These are phyloP conservation scores for Reticulascus tulasneorum DNA, from an alignment of 2,329 filamentous ascomycete species.

Conservation along the genomic window DNA sequence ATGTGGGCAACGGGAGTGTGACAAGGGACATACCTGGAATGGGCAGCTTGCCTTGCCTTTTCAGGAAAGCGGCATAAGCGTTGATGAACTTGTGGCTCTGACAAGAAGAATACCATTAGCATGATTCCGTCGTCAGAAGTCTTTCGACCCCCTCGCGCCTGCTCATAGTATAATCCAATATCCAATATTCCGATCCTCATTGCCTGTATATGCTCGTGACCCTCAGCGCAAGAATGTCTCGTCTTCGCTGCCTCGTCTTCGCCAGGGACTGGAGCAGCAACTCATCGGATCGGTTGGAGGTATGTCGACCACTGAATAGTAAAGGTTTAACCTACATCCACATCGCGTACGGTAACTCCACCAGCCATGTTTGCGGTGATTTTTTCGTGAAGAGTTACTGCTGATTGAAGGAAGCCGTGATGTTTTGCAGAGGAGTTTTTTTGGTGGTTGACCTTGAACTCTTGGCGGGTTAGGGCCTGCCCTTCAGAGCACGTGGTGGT, in stretches of 20 bases:
- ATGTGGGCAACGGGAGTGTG: neutral
- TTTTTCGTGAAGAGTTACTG: too few species aligned
- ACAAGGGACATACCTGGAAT: conserved; percentile 67
- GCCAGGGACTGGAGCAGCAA: conserved; percentile 2
- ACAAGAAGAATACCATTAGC: conserved; percentile 56
- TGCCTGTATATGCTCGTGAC: conserved; percentile 12
- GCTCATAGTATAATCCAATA: conserved; percentile 39
- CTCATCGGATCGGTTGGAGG: conserved; percentile 5
- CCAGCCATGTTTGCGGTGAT: conserved; percentile 69
- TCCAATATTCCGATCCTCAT: conserved; percentile 9
- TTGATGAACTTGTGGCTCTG: conserved; percentile 87
- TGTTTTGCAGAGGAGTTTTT: conserved; percentile 18
- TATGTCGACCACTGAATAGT: neutral
- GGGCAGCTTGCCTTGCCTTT: conserved; percentile 89
- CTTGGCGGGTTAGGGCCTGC: conserved; percentile 9
- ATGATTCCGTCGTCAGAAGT: conserved; percentile 70
- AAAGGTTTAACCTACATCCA: conserved; percentile 62
- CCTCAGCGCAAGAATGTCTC: neutral
- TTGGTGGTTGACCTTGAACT: conserved; percentile 9
- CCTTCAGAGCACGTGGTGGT: conserved; percentile 1
- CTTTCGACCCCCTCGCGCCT: conserved; percentile 71
- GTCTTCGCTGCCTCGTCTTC: neutral
- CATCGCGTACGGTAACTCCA: conserved; percentile 79
- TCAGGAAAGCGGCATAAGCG: conserved; percentile 83
- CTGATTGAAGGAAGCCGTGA: too few species aligned